Evolutionary conservation across 768 basidiomycete species (phyloP), one percentile per base, ranked within the genome.

Genomic region (Tricholomella constricta): DNA sequence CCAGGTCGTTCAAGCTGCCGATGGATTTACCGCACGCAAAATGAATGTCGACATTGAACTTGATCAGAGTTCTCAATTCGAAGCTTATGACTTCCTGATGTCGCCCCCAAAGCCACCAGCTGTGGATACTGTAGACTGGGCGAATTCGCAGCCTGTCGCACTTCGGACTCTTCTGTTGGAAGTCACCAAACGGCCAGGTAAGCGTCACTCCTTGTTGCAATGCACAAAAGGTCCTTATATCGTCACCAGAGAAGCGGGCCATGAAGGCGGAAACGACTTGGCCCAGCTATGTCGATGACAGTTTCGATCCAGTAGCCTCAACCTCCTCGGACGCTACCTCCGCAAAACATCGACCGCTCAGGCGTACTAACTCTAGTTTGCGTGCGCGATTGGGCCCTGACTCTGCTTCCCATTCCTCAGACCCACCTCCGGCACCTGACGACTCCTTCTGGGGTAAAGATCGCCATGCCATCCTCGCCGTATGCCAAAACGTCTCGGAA

Each of bases 401-500:
- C 9, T 38, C 52, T 0, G 8, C 52, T 20, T 44, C 45, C 5
- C 9, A 20, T 12, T 20, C 29, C n/a, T 26, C 37, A 11, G 48
- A 48, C 2, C 57, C 54, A 31, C 57, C 57, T 19, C 57, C 57
- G 8, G 54, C 51, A 25, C 57, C 57, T 3, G 57, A 55, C 15
- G 54, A 38, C 26, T 47, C 43, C 22, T 45, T 59, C 10, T 59
- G 57, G 57, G 43, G 42, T 22, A 58, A 54, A 35, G 57, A 59
- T 40, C 57, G 57, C 9, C 41, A 29, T 7, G 31, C 54, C 9
- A 31, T 75, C 22, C 45, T 75, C 32, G 62, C 66, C 35, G 63
- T 71, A 23, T 55, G 74, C 27, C 72, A 72, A 52, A 70, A 65
- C 27, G 69, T 72, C 10, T 71, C 70, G n/a, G 69, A 67, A 27